Evolutionary conservation across 345 rosid genomes (phyloP), one percentile per base, ranked within the genome.

Genomic region (Excoecaria agallocha): DNA sequence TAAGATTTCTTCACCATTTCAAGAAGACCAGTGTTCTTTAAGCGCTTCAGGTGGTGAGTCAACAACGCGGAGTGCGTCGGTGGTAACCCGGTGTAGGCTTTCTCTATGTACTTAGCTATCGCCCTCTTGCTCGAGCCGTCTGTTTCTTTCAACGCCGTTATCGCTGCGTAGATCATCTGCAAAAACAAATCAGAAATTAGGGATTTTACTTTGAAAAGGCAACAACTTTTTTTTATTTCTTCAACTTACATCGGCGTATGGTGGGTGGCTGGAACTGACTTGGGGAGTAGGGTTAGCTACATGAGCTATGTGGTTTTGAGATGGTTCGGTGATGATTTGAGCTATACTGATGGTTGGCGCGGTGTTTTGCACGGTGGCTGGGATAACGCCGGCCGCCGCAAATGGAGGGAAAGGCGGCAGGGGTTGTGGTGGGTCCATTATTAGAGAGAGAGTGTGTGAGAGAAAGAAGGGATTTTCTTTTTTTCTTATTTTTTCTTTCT

Each of bases 61-160:
- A 94, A 43, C 93, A 87, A 37, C 75, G 77, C 77, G 9, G 75
- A 15, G 85, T 94, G 91, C 65, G 79, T 68, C 49, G 85, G 55
- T 4, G 93, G 91, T n/a, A 94, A 74, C 74, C 77, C 83, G 8
- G 83, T 4, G 81, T 79, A 75, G 7, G 52, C 78, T 74, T 74
- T 67, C 82, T 87, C 87, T 39, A 92, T 89, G 79, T 82, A 86
- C 83, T 86, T 89, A 9, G 91, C 77, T 64, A 94, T 94, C n/a
- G 95, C 90, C 68, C 81, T 41, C 86, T 82, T 92, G 79, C 94
- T 94, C 41, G 98, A 94, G 57, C 98, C 98, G 12, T 88, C 85
- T 6, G 73, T 80, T 72, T 91, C 93, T 50, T 87, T 91, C 74
- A 91, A 77, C 65, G 89, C 88, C 58, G 83, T 56, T 51, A 94